These are phyloP conservation scores for Lasiodiplodia hormozganensis DNA, from an alignment of 2,329 filamentous ascomycete genomes.

Conservation along the genomic window DNA sequence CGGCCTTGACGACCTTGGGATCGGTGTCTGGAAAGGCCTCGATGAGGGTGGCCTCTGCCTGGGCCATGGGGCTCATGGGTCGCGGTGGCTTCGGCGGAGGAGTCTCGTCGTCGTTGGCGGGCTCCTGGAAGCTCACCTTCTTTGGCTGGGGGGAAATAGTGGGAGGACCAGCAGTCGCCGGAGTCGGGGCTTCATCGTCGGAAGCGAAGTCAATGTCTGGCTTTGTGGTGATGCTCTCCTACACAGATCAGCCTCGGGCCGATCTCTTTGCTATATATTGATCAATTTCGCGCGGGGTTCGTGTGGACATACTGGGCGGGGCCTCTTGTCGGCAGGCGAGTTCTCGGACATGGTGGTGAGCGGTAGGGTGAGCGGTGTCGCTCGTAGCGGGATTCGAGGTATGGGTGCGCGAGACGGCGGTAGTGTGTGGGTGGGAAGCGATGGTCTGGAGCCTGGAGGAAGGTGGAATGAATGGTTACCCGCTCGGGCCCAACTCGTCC, in stretches of 20 bases:
- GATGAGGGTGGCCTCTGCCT: conserved; percentile 85
- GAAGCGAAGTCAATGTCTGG: conserved; percentile 59
- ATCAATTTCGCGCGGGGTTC: conserved; percentile 31
- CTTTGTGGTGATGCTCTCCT: conserved; percentile 34
- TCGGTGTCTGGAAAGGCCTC: conserved; percentile 94
- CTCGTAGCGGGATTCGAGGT: not conserved
- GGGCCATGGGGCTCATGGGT: conserved; percentile 79
- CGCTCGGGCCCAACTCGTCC: conserved; percentile 1
- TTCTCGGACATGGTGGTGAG: conserved; percentile 30
- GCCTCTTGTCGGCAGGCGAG: conserved; percentile 30
- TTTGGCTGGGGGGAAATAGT: conserved; percentile 50
- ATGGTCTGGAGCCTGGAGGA: conserved; percentile 17
- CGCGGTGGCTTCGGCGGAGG: conserved; percentile 82
- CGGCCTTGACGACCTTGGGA: conserved; percentile 79
- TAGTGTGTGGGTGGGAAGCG: not conserved
- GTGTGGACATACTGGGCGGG: conserved; percentile 22
- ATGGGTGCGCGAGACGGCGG: not conserved
- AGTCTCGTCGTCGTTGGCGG: conserved; percentile 53
- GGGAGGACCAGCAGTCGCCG: conserved; percentile 33
- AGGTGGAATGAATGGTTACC: conserved; percentile 11
- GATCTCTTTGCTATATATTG: conserved; percentile 33
- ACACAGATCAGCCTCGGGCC: conserved; percentile 33
- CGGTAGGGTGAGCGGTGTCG: not conserved
- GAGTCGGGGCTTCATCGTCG: conserved; percentile 57
- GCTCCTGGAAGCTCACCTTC: conserved; percentile 54